Base-by-base conservation (phyloP, 1,139 yeast species). In the Debaryomyces fabryi region DNA sequence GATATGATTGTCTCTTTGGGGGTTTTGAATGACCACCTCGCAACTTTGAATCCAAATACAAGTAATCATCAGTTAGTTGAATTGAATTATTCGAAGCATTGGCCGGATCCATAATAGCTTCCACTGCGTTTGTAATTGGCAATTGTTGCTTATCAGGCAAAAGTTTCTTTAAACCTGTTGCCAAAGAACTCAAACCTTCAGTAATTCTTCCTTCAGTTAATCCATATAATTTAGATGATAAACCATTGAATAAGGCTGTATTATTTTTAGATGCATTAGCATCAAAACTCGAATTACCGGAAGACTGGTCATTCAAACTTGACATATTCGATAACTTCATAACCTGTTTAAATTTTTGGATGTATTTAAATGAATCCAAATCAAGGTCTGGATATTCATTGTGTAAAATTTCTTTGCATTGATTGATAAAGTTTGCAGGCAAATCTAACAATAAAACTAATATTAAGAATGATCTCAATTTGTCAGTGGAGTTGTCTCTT, bases 11-110 rank as follows among this genome's bases (percentile, higher is more conserved):
- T 63, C 96, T 83, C 64, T 85, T 87, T 33, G 98, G 97, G 37
- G 92, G 95, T 58, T 88, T 85, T 6, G 96, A 82, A 58, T 87
- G 92, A 2, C 96, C 86, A 4, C 98, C 98, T 56, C 98, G 81
- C 4, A 89, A 84, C 57, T 83, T 85, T 24, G 99, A 97, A 65
- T 93, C 98, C 62, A 89, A 87, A 64, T 86, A 92, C 50, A 93
- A 71, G 65, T 93, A 93, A 58, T 89, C 96, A 62, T 92, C 98
- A 0, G 97, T 90, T 42, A 86, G 64, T 56, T 79, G 83, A 39
- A 85, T 67, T 21, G 86, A 80, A 39, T 83, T 79, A 51, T 79
- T 80, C 1, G 85, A 76, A 12, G 90, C 83, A 52, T 76, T 77
- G 29, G 69, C 62, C 6, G 98, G 97, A 53, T 89, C 96, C 88